phyloP scores from a whole-genome alignment of 768 basidiomycete genomes.

The Amanita polypyramis region DNA sequence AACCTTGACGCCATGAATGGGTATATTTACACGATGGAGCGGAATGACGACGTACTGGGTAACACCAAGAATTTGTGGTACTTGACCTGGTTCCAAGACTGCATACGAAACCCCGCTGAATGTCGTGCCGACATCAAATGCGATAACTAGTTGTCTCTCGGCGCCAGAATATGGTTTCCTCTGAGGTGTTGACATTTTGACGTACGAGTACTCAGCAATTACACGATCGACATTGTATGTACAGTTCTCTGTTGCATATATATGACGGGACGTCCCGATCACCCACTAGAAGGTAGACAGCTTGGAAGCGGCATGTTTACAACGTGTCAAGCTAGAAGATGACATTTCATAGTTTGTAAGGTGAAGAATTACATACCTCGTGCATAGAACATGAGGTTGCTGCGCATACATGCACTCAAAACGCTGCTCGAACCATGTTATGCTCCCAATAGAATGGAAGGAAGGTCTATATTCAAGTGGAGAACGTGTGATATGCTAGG shows the following conservation, averaged over 20 bases:
- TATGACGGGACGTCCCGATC: background rate
- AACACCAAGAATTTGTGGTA: constrained; percentile 26
- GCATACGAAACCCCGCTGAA: constrained; percentile 30
- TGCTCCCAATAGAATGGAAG: too few species aligned
- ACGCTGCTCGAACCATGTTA: background rate
- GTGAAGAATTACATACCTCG: background rate
- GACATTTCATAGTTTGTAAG: background rate
- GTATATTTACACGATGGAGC: constrained; percentile 21
- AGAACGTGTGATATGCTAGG: too few species aligned
- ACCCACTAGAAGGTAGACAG: background rate
- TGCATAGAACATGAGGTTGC: background rate
- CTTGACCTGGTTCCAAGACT: constrained; percentile 25
- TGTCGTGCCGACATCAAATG: constrained; percentile 44
- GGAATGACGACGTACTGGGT: constrained; percentile 16
- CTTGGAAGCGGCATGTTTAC: background rate
- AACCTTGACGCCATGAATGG: constrained; percentile 30
- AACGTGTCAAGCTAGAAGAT: background rate
- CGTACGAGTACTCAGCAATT: background rate
- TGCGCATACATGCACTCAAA: background rate
- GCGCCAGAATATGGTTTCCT: constrained; percentile 28
- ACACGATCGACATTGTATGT: too few species aligned
- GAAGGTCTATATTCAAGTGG: too few species aligned
- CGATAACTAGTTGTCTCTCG: constrained; percentile 31
- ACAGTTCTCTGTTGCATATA: background rate
- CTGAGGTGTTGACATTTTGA: constrained; percentile 11